phyloP scores from a whole-genome alignment of 108 stramenopile species.

The Cyclotella baltica region DNA sequence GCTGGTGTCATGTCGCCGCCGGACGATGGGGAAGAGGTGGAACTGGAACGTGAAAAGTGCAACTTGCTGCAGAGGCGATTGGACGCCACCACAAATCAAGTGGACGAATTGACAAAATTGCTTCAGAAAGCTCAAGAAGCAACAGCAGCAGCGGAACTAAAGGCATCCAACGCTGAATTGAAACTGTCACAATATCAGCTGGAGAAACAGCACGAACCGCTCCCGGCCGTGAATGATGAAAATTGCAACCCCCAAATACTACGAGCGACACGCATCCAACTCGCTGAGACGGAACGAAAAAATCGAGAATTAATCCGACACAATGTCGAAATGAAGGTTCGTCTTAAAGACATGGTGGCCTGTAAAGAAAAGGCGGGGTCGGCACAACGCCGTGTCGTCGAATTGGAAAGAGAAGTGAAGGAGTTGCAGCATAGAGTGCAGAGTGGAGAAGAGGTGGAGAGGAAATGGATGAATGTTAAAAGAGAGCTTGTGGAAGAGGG shows the following conservation, averaged over 20 bases:
- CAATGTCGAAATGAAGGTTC: conserved; percentile 51
- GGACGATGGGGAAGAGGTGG: conserved; percentile 28
- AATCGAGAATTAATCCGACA: conserved; percentile 69
- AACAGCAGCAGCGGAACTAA: conserved; percentile 19
- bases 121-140: conserved; percentile 32
- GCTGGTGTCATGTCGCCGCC: conserved; percentile 2
- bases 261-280: conserved; percentile 55
- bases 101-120: conserved; percentile 36
- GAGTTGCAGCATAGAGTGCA: conserved; percentile 39
- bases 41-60: conserved; percentile 37
- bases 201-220: not conserved
- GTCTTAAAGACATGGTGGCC: conserved; percentile 52
- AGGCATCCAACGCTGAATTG: conserved; percentile 22
- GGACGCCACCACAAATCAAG: conserved; percentile 33
- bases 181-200: not conserved
- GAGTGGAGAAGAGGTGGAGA: conserved; percentile 41
- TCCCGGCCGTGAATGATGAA: conserved; percentile 5
- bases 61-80: conserved; percentile 39
- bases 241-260: conserved; percentile 19
- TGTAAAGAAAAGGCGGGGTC: conserved; percentile 58
- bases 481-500: conserved; percentile 49
- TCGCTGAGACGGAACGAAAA: conserved; percentile 80
- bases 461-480: conserved; percentile 64
- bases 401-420: conserved; percentile 60
- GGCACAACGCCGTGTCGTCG: conserved; percentile 43